Base-by-base conservation (phyloP, 2,329 filamentous ascomycete species). In the Fulvia fulva region DNA sequence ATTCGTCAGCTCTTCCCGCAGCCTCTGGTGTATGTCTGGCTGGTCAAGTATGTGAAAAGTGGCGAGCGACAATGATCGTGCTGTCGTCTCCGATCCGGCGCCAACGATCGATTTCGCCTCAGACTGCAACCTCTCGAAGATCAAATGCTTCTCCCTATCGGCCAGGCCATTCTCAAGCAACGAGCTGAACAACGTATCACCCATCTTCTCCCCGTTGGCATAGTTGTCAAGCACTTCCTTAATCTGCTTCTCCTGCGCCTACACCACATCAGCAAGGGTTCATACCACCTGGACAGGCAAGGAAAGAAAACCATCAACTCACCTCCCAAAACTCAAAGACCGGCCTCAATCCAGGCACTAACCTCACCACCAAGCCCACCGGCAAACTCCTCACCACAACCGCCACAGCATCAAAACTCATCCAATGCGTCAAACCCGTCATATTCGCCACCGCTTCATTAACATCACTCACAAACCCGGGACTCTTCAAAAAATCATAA, bases 31-130 rank as follows among this genome's bases (percentile, higher is more conserved):
- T 19, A 73, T 60, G 1, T 67, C 63, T 0, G 73, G 71, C 2
- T 73, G 59, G 28, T 73, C 67, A 11, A 79, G 66, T 32, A 80
- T 54, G 52, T 78, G 68, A 60, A 74, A 79, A 5, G 71, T 70
- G 0, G 75, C 77, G 8, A 76, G 61, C 65, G 74, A 74, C 9
- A 79, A 61, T 2, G 77, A 70, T 41, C 74, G 74, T 1, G 73
- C 77, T 8, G 74, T 73, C 0, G 78, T 81, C 58, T 80, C 76
- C 16, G 71, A 71, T 16, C 78, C 79, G 3, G 73, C 79, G 59
- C 78, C 78, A 58, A 80, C 70, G 55, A 81, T 67, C 0, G 74
- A 72, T 59, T 75, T 72, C 0, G 72, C 73, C 67, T 80, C 78
- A 19, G 79, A 74, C 41, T 73, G 63, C 6, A 70, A 63, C 25